Evolutionary conservation across 768 basidiomycete genomes (phyloP).

Genomic region (Austroboletus eburneus): DNA sequence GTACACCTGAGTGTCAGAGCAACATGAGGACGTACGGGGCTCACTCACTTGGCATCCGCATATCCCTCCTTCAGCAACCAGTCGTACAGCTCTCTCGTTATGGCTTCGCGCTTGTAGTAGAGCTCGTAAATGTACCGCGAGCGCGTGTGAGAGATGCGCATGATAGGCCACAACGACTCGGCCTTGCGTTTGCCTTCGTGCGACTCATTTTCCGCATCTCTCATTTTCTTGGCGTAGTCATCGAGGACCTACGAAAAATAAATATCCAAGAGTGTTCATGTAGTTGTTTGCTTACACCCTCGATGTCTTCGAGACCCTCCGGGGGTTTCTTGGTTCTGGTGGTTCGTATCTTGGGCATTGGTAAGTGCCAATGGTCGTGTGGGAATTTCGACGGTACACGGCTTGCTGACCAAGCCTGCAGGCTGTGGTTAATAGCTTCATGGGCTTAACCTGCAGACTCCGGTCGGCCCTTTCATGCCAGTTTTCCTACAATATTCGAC

Average conservation of each 20-base stretch:
- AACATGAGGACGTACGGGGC: background rate
- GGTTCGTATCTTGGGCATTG: constrained; percentile 93
- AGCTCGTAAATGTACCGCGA: constrained; percentile 97
- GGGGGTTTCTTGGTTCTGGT: constrained; percentile 91
- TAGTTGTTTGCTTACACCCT: constrained; percentile 46
- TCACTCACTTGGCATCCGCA: constrained; percentile 89
- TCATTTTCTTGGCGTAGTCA: constrained; percentile 98
- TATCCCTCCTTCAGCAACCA: constrained; percentile 98
- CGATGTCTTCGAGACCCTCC: constrained; percentile 94
- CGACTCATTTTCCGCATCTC: constrained; percentile 97
- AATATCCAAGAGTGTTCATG: background rate
- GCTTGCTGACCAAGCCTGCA: background rate
- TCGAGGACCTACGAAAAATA: constrained; percentile 73
- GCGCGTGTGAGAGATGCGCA: constrained; percentile 95
- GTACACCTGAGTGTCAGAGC: constrained; percentile 3
- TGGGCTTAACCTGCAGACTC: too few relatives aligned
- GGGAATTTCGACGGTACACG: constrained; percentile 8
- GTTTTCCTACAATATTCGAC: too few relatives aligned
- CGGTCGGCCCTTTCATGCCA: too few relatives aligned
- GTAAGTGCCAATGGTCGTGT: too few relatives aligned
- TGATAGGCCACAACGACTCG: constrained; percentile 94
- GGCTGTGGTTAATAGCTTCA: too few relatives aligned
- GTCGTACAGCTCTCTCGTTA: constrained; percentile 90
- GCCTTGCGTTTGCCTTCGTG: constrained; percentile 98
- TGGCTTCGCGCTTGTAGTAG: constrained; percentile 97